Evolutionary conservation across 805 yeast species (phyloP).

Genomic region (Suhomyces xylopsoci): DNA sequence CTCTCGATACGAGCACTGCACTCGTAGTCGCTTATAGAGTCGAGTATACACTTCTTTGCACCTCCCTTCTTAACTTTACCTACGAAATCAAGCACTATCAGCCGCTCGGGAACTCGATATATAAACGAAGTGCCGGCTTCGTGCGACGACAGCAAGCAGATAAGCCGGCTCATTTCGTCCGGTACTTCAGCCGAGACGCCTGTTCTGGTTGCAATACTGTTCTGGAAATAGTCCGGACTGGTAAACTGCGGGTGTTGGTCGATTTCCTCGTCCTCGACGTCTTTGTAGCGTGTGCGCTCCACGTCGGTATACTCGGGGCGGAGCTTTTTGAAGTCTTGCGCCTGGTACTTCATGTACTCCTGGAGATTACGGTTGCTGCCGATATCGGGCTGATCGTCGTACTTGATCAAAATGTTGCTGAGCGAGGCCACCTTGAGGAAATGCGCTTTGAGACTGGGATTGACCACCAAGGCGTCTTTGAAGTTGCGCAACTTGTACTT

Average conservation of each 20-base stretch:
- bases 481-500: constrained; percentile 39
- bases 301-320: constrained; percentile 7
- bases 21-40: constrained; percentile 25
- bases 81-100: constrained; percentile 66
- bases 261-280: constrained; percentile 10
- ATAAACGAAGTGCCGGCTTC: constrained; percentile 38
- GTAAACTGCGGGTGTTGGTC: constrained; percentile 23
- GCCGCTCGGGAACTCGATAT: constrained; percentile 64
- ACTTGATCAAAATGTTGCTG: constrained; percentile 30
- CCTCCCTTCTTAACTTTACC: constrained; percentile 32
- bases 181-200: constrained; percentile 22
- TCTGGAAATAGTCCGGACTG: constrained; percentile 30
- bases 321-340: constrained; percentile 18
- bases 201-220: constrained; percentile 12
- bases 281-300: constrained; percentile 3
- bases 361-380: constrained; percentile 20
- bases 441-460: constrained; percentile 44
- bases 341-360: constrained; percentile 30
- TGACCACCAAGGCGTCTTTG: constrained; percentile 50
- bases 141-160: constrained; percentile 17
- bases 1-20: constrained; percentile 12
- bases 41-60: constrained; percentile 14
- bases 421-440: constrained; percentile 30
- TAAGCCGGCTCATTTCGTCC: constrained; percentile 13
- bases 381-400: constrained; percentile 31